Evolutionary conservation across 164 flowering plant genomes (phyloP).

Genomic region (Tinospora cordifolia): DNA sequence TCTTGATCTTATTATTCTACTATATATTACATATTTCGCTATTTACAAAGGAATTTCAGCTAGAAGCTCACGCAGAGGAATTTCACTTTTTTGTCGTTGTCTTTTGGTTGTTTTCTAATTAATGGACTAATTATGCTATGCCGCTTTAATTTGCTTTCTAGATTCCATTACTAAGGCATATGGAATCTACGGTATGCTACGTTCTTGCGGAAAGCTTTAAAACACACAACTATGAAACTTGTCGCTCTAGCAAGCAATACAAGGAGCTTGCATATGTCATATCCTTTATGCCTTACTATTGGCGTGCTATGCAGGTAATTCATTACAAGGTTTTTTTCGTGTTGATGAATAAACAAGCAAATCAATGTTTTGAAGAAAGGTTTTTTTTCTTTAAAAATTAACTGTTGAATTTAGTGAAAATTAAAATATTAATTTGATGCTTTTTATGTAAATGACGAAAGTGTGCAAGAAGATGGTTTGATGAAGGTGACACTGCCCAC

Average conservation of each 20-base stretch:
- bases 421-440: background rate
- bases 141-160: constrained; percentile 14
- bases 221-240: constrained; percentile 53
- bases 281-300: constrained; percentile 86
- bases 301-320: constrained; percentile 99
- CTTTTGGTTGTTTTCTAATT: too few species aligned
- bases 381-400: too few species aligned
- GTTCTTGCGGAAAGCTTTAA: constrained; percentile 65
- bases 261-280: constrained; percentile 79
- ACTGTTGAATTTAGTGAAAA: too few species aligned
- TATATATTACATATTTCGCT: background rate
- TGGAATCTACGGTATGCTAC: constrained; percentile 89
- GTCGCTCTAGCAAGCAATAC: constrained; percentile 59
- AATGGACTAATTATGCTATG: too few species aligned
- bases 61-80: too few species aligned
- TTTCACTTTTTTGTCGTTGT: too few species aligned
- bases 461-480: constrained; percentile 96
- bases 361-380: too few species aligned
- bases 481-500: constrained; percentile 54
- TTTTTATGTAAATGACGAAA: constrained; percentile 10
- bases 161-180: constrained; percentile 85
- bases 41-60: too few species aligned
- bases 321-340: background rate
- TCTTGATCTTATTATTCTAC: background rate
- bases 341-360: too few species aligned